phyloP scores from a whole-genome alignment of 2,329 filamentous ascomycete species.

The Trichoderma koningiopsis region DNA sequence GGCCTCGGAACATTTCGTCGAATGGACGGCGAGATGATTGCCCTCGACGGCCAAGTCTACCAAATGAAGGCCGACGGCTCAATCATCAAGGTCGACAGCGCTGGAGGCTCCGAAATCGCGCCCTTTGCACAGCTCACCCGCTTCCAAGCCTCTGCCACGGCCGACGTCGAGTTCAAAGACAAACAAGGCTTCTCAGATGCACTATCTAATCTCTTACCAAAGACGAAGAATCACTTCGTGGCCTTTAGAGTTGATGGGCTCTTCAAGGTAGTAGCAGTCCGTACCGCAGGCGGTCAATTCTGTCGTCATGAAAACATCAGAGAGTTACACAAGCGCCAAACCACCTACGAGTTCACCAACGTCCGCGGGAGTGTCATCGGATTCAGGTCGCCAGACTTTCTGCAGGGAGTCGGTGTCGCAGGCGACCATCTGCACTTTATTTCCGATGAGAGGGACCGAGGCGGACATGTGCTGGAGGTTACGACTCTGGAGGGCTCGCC shows the following conservation, averaged over 20 bases:
- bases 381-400: conserved; percentile 9
- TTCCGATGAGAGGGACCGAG: conserved; percentile 5
- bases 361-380: conserved; percentile 8
- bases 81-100: not conserved
- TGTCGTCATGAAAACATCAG: conserved; percentile 6
- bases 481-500: not conserved
- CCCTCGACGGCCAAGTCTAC: conserved; percentile 4
- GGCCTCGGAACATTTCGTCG: conserved; percentile 19
- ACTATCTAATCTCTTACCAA: not conserved
- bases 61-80: conserved; percentile 21
- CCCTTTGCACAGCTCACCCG: conserved; percentile 15
- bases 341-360: conserved; percentile 1
- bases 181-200: conserved; percentile 10
- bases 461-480: conserved; percentile 1
- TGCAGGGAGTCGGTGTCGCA: conserved; percentile 16
- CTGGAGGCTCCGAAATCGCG: not conserved
- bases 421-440: conserved; percentile 19
- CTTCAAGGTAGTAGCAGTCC: not conserved
- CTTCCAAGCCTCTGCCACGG: not conserved
- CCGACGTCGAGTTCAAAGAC: not conserved
- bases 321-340: conserved; percentile 11
- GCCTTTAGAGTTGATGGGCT: not conserved
- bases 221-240: conserved; percentile 10
- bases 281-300: not conserved
- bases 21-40: conserved; percentile 19